Percentiles rank a stretch among this genome's conserved stretches.
These are phyloP conservation scores for Zymoseptoria ardabiliae DNA, from an alignment of 2,329 filamentous ascomycete genomes.

Conservation along the genomic window DNA sequence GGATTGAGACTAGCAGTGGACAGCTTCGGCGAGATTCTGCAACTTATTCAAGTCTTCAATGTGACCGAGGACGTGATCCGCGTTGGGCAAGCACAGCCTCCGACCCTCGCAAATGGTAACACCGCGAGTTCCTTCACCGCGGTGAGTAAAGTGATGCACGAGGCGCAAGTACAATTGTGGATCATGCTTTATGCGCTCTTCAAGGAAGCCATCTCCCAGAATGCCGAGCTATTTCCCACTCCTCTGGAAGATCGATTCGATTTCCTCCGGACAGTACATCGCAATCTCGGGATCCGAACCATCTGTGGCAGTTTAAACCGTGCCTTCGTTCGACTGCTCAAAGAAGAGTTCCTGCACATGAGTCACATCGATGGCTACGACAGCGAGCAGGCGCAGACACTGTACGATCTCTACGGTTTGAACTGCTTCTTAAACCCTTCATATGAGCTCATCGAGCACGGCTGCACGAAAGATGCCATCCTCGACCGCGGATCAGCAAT, in stretches of 20 bases:
- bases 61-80: slow-evolving; percentile 81
- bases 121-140: slow-evolving; percentile 20
- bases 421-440: slow-evolving; percentile 46
- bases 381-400: slow-evolving; percentile 74
- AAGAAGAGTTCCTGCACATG: slow-evolving; percentile 71
- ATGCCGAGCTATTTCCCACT: slow-evolving; percentile 55
- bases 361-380: slow-evolving; percentile 75
- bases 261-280: slow-evolving; percentile 73
- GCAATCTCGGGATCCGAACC: slow-evolving; percentile 73
- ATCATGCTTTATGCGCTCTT: slow-evolving; percentile 76
- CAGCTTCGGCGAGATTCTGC: slow-evolving; percentile 63
- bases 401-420: slow-evolving; percentile 75
- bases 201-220: slow-evolving; percentile 65
- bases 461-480: slow-evolving; percentile 62
- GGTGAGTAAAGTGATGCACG: slow-evolving; percentile 52
- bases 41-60: slow-evolving; percentile 69
- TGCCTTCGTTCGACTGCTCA: slow-evolving; percentile 81
- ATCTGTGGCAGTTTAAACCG: slow-evolving; percentile 82
- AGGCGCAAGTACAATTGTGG: slow-evolving; percentile 85
- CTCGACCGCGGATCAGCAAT: slow-evolving; percentile 75
- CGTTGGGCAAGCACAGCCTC: slow-evolving; percentile 61
- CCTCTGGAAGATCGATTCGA: slow-evolving; percentile 68
- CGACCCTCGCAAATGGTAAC: slow-evolving; percentile 47
- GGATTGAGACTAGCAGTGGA: slow-evolving; percentile 68
- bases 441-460: slow-evolving; percentile 56